Evolutionary conservation across 1,284 basidiomycete genomes (phyloP).

Genomic region (Taiwanofungus camphoratus): DNA sequence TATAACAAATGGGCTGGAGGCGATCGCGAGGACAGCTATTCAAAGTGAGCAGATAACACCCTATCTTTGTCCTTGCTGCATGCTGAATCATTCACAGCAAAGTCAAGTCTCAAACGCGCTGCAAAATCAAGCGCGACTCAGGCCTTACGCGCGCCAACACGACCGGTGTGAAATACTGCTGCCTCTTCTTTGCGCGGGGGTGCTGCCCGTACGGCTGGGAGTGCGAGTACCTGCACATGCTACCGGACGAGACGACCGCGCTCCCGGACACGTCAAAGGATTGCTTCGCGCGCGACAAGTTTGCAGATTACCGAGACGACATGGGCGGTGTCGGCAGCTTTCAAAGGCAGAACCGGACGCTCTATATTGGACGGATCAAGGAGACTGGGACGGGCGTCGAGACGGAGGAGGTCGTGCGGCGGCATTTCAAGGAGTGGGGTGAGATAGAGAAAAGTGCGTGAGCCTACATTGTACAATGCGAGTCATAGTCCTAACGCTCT

Average conservation of each 20-base stretch:
- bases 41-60: conserved; percentile 58
- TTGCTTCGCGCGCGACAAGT: conserved; percentile 96
- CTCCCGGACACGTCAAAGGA: conserved; percentile 92
- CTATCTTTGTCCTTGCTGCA: conserved; percentile 2
- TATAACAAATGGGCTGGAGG: conserved; percentile 99
- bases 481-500: conserved; percentile 6
- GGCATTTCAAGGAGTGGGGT: conserved; percentile 98
- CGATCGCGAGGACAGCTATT: conserved; percentile 90
- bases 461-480: conserved; percentile 1
- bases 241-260: conserved; percentile 66
- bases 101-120: conserved; percentile 87
- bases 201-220: conserved; percentile 98
- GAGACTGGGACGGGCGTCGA: conserved; percentile 85
- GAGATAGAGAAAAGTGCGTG: conserved; percentile 85
- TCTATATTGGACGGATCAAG: conserved; percentile 93
- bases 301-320: conserved; percentile 95
- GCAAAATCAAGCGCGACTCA: conserved; percentile 83
- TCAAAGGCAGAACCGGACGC: conserved; percentile 87
- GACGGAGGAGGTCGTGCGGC: conserved; percentile 82
- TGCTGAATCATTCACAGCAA: conserved; percentile 54
- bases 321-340: conserved; percentile 99
- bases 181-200: conserved; percentile 93
- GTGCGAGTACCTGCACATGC: conserved; percentile 89
- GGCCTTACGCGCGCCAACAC: conserved; percentile 93
- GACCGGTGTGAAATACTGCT: conserved; percentile 87